Percentiles rank a stretch among this genome's conserved stretches.
phyloP scores from a whole-genome alignment of 2,329 filamentous ascomycete genomes.

The Colletotrichum liaoningense region DNA sequence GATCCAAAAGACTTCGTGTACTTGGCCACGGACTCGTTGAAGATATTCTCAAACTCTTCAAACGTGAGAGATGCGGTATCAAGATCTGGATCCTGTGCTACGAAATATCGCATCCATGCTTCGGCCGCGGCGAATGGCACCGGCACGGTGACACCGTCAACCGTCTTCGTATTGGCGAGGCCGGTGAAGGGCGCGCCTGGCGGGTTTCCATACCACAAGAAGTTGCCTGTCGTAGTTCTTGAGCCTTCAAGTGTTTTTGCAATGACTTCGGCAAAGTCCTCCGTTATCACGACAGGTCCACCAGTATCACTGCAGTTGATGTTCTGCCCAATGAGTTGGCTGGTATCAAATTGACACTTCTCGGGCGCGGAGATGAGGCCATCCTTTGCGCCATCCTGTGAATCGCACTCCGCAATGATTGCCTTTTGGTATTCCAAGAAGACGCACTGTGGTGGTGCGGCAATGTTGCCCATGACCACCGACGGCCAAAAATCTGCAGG shows the following conservation, averaged over 20 bases:
- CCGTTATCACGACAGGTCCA: background rate
- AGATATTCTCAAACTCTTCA: constrained; percentile 13
- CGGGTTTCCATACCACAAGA: constrained; percentile 17
- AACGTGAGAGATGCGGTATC: constrained; percentile 17
- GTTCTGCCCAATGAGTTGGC: background rate
- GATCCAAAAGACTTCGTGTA: constrained; percentile 38
- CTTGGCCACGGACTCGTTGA: background rate
- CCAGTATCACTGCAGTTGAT: constrained; percentile 1
- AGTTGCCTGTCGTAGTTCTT: background rate
- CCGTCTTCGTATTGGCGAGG: constrained; percentile 9
- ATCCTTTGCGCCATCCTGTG: constrained; percentile 11
- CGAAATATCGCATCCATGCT: background rate
- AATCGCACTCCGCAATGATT: constrained; percentile 8
- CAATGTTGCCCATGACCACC: constrained; percentile 20
- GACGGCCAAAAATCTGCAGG: constrained; percentile 17
- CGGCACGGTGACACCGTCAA: background rate
- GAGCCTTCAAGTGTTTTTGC: constrained; percentile 8
- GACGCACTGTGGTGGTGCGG: constrained; percentile 17
- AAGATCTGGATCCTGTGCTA: background rate
- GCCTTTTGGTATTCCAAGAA: constrained; percentile 5
- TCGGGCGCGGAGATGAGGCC: constrained; percentile 21
- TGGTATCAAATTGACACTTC: constrained; percentile 7
- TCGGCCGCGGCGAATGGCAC: background rate
- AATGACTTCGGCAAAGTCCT: background rate
- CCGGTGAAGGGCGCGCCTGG: constrained; percentile 14